Conservation (phyloP, 768 basidiomycete species). For the Lactarius trivialis region DNA sequence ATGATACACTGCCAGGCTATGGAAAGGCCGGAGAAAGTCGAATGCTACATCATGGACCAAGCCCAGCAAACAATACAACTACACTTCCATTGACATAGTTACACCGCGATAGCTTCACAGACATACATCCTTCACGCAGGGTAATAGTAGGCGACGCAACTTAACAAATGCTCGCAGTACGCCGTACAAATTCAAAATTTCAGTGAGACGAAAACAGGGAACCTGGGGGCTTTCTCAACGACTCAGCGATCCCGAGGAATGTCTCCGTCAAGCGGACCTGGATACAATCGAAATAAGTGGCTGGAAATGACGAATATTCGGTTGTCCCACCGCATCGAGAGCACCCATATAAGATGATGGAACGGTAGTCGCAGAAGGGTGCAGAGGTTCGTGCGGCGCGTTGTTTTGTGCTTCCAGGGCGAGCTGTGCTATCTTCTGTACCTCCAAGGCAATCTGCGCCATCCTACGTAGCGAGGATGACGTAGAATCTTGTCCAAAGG, state of each 20-base stretch:
- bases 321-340: constrained; percentile 40
- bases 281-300: neutral
- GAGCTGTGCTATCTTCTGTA: too few relatives aligned
- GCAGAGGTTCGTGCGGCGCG: constrained; percentile 37
- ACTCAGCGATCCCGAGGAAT: constrained; percentile 52
- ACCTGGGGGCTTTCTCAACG: constrained; percentile 48
- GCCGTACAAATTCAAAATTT: constrained; percentile 28
- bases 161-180: too few relatives aligned
- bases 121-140: too few relatives aligned
- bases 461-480: constrained; percentile 39
- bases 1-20: too few relatives aligned
- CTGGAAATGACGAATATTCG: neutral
- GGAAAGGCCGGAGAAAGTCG: too few relatives aligned
- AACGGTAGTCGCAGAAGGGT: constrained; percentile 27
- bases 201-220: constrained; percentile 36
- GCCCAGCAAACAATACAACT: too few relatives aligned
- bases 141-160: too few relatives aligned
- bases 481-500: constrained; percentile 39
- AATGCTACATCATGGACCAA: too few relatives aligned
- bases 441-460: constrained; percentile 43
- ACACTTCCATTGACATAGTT: too few relatives aligned
- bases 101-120: too few relatives aligned
- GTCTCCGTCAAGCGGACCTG: constrained; percentile 50
- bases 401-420: too few relatives aligned
- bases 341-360: constrained; percentile 45